Evolutionary conservation across 2,329 filamentous ascomycete species (phyloP).

Genomic region (Elsinoe arachidis): DNA sequence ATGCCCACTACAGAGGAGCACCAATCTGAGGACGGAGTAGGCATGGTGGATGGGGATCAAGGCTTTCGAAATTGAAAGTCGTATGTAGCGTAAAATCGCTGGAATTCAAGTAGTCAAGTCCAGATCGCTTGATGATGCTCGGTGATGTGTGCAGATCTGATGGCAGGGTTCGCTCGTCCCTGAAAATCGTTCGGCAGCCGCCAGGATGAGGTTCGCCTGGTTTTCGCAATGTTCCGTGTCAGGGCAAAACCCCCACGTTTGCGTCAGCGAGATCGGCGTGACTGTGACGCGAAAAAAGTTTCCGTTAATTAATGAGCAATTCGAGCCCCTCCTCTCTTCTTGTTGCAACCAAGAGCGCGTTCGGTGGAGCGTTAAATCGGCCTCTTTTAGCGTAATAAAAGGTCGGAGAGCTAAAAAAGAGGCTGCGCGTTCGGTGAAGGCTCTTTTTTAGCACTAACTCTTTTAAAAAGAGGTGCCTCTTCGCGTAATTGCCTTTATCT

Average conservation of each 20-base stretch:
- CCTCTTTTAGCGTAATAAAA: no score
- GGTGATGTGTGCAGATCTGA: background rate
- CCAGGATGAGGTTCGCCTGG: no score
- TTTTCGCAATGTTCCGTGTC: background rate
- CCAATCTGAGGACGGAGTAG: slow-evolving; percentile 11
- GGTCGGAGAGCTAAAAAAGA: no score
- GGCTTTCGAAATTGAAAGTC: background rate
- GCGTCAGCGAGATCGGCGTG: background rate
- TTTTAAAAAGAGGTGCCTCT: no score
- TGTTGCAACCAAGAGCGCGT: background rate
- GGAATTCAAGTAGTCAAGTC: background rate
- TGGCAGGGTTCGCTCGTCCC: background rate
- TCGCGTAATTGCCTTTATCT: no score
- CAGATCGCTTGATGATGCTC: background rate
- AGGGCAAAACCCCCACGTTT: slow-evolving; percentile 2
- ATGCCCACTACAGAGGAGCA: slow-evolving; percentile 9
- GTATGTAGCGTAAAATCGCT: slow-evolving; percentile 4
- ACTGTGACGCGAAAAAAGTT: background rate
- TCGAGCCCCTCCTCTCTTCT: background rate
- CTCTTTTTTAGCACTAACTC: no score
- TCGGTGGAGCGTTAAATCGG: no score
- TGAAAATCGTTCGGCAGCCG: background rate
- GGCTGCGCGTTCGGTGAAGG: no score
- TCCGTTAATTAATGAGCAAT: background rate
- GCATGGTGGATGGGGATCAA: slow-evolving; percentile 7